Evolutionary conservation across 371 early-diverging fungal species (phyloP), one percentile per base, ranked within the genome.

Genomic region (Apophysomyces elegans): DNA sequence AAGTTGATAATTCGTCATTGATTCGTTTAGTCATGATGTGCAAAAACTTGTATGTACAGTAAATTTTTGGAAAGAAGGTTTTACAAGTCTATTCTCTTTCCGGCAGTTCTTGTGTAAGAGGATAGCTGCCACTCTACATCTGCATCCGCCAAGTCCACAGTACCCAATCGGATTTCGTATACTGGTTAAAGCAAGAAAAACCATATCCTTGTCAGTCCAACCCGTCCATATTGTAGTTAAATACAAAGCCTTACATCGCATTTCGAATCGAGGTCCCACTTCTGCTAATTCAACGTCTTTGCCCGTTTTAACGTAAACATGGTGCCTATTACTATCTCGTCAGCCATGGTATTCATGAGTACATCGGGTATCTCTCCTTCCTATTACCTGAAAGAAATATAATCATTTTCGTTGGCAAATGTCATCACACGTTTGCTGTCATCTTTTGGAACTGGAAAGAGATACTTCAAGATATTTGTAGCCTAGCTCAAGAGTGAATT

Each of bases 191-290:
- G 46, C 56, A 46, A 39, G 35, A 7, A 18, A 44, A 44, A 4
- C 8, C 39, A 46, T 14, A 12, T 12, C 5, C 58, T 43, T 43
- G 39, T 59, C n/a, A 18, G 32, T 4, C 39, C 2, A 50, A 13
- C 3, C 41, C 13, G 1, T 50, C 37, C 8, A 11, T 26, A 11
- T 21, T 13, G 6, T 50, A 8, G 14, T 6, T 5, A 35, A 14
- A 16, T 3, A 12, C 14, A 11, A 58, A 78, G 32, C 32, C 87
- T 76, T 84, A 92, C 92, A 87, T 81, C 93, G 85, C 96, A 98
- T 94, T 77, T 98, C 98, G 73, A 99, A 99, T 54, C 98, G 90
- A 43, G 99, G 99, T 0, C 98, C 97, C n/a, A 98, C 96, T 76
- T 98, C 98, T 39, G 95, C 94, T 56, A 99, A 79, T 69, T 95